Evolutionary conservation across 129 eudicot genomes (phyloP).

Genomic region (Chrysanthemum makinoi): DNA sequence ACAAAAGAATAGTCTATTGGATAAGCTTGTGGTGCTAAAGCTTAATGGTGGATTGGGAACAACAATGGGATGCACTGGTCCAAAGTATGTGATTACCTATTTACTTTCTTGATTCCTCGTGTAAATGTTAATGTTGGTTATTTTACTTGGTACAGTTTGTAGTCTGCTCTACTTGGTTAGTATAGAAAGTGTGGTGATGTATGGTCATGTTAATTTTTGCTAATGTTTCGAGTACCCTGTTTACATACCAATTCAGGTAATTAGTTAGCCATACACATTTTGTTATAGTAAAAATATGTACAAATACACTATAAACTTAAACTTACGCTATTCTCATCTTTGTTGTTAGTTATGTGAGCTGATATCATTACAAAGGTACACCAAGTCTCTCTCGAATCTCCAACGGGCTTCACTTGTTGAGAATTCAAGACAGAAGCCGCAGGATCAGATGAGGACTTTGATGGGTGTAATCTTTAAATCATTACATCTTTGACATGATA

Average conservation of each 20-base stretch:
- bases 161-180: neutral
- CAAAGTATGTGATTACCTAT: slow-evolving; percentile 58
- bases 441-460: slow-evolving; percentile 63
- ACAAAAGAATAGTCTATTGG: slow-evolving; percentile 67
- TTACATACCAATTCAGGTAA: slow-evolving; percentile 73
- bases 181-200: neutral
- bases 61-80: slow-evolving; percentile 99
- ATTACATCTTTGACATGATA: neutral
- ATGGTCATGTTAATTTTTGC: slow-evolving; percentile 9
- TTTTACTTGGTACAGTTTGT: neutral
- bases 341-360: slow-evolving; percentile 48
- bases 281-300: neutral
- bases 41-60: slow-evolving; percentile 98
- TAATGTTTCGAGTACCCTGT: slow-evolving; percentile 3
- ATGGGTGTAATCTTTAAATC: slow-evolving; percentile 21
- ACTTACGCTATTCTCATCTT: neutral
- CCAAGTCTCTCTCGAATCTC: no score
- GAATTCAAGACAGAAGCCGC: slow-evolving; percentile 59
- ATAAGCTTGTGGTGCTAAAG: slow-evolving; percentile 96
- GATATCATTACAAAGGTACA: slow-evolving; percentile 66
- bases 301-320: neutral
- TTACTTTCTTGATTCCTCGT: slow-evolving; percentile 3
- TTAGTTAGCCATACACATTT: neutral
- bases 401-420: no score
- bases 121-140: neutral